Conservation (phyloP, 169 alveolate species). For the Plasmodium gonderi region DNA sequence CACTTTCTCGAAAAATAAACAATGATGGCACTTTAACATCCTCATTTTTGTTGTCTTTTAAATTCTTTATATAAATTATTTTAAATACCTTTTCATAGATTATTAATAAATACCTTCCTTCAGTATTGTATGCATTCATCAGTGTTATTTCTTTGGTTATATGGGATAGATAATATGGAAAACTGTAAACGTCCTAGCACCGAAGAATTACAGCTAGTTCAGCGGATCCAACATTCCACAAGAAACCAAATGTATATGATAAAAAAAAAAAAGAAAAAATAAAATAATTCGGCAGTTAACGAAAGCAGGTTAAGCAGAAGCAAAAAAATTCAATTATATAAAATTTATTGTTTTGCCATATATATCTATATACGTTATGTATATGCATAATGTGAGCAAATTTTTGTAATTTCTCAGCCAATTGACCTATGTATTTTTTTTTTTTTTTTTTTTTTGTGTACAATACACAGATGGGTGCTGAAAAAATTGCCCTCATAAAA, state of each 20-base stretch:
- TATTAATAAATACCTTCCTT: conserved; percentile 68
- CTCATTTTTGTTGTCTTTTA: conserved; percentile 64
- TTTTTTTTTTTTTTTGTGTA: neutral
- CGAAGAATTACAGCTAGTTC: neutral
- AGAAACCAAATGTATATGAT: no score
- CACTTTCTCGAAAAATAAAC: conserved; percentile 47
- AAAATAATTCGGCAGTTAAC: neutral
- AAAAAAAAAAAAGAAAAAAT: neutral
- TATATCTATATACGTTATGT: neutral
- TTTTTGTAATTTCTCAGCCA: neutral
- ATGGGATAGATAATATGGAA: neutral
- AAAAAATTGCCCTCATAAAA: neutral
- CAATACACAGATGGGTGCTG: neutral
- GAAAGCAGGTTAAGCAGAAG: neutral
- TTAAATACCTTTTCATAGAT: conserved; percentile 73
- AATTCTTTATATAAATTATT: conserved; percentile 68
- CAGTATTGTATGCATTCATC: conserved; percentile 73
- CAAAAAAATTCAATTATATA: neutral
- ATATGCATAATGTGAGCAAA: no score
- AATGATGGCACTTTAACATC: conserved; percentile 29
- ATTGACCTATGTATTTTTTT: no score
- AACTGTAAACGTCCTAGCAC: neutral
- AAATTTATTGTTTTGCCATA: neutral
- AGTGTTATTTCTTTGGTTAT: neutral
- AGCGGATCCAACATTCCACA: no score